A percentile compares a stretch with the other conserved stretches of the same genome.
Conservation (phyloP, 2,329 filamentous ascomycete genomes). For the Colletotrichum liriopes region DNA sequence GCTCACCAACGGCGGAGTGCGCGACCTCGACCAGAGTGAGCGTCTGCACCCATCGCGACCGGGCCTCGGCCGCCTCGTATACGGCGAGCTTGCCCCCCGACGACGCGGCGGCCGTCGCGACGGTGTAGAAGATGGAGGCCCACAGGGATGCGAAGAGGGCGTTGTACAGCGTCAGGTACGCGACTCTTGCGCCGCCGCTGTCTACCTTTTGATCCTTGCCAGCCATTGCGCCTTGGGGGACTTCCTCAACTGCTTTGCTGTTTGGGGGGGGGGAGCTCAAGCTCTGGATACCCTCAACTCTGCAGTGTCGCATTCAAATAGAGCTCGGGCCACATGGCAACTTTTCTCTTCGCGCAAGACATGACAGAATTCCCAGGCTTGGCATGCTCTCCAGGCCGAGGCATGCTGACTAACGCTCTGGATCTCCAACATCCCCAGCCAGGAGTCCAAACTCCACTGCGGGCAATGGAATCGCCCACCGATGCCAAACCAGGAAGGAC, state of each 20-base stretch:
- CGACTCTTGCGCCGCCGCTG: conserved; percentile 38
- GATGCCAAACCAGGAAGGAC: neutral
- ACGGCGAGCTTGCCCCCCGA: conserved; percentile 69
- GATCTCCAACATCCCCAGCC: neutral
- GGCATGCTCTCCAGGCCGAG: neutral
- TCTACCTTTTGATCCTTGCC: neutral
- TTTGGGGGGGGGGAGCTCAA: neutral
- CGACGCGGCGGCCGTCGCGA: conserved; percentile 68
- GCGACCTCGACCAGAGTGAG: conserved; percentile 86
- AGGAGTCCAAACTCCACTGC: neutral
- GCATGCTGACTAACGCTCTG: conserved; percentile 1
- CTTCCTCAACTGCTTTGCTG: neutral
- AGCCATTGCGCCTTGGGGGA: conserved; percentile 11
- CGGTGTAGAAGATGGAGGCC: conserved; percentile 81
- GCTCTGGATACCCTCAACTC: neutral
- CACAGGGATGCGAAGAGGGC: conserved; percentile 82
- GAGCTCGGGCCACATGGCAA: neutral
- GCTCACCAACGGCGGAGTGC: conserved; percentile 81
- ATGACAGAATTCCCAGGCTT: neutral
- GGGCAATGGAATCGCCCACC: conserved; percentile 9
- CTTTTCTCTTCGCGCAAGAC: neutral
- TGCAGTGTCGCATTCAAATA: neutral
- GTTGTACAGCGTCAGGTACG: conserved; percentile 91
- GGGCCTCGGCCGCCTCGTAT: conserved; percentile 74
- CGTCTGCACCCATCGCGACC: conserved; percentile 86